Evolutionary conservation across 345 rosid species (phyloP), one percentile per base, ranked within the genome.

Genomic region (Anacardium occidentale): DNA sequence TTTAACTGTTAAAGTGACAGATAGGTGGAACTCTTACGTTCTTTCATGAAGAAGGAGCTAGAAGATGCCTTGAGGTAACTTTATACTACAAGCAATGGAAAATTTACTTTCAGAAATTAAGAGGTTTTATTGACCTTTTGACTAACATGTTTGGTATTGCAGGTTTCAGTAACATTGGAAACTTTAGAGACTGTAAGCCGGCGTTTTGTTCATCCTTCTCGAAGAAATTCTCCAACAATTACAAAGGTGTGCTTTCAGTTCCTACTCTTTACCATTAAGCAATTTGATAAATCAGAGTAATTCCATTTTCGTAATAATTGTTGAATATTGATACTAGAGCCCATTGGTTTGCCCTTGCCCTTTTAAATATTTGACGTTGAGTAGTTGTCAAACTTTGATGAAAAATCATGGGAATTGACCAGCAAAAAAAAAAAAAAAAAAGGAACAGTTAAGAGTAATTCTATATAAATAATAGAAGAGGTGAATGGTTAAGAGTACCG

Each of bases 11-110:
- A 64, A 18, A 47, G 13, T 79, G 72, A 60, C 87, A 95, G 99
- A 95, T 95, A 42, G 99, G 99, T 59, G 97, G 98, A 71, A 95
- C 99, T 78, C 90, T 95, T 58, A 95, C 93, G 2, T 91, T 95
- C 82, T 95, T 95, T 77, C 97, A 90, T 64, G 97, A 89, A 83
- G 95, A 83, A 77, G 89, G 96, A 73, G 80, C 89, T 25, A 85
- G 89, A 81, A 89, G 98, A 83, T 93, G 97, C 85, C 94, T 95
- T 44, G 98, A 95, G 96, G 99, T 95, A 81, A 79, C 69, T 60
- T 62, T 68, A 74, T 10, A 62, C 26, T 24, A 61, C 45, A 69
- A 7, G 17, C 25, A 62, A 51, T 64, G 5, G 57, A 72, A 44
- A 34, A 58, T 17, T 69, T 48, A 68, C 32, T 34, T 51, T 56